These are phyloP conservation scores for Sphagnum tenellum DNA, from an alignment of 225 moss, liverwort and hornwort species.

Conservation along the genomic window DNA sequence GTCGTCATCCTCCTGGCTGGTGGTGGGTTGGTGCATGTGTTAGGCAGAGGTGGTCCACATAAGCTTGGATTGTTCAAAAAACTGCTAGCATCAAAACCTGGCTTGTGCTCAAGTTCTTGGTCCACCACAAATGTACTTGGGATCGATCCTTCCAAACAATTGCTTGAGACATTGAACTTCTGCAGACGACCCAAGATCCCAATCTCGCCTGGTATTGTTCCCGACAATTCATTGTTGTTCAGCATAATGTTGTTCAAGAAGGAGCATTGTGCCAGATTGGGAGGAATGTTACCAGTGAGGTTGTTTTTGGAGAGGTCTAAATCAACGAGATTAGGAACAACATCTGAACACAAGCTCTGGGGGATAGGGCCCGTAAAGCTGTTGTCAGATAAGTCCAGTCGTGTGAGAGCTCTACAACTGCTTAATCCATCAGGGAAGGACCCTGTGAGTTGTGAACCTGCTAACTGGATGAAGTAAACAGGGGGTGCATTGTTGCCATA, in stretches of 20 bases:
- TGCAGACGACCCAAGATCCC: slow-evolving; percentile 18
- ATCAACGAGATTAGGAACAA: slow-evolving; percentile 27
- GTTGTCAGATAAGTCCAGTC: slow-evolving; percentile 25
- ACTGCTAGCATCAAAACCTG: slow-evolving; percentile 15
- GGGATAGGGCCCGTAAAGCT: slow-evolving; percentile 31
- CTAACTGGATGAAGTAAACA: slow-evolving; percentile 14
- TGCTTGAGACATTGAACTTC: slow-evolving; percentile 18
- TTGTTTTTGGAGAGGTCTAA: slow-evolving; percentile 17
- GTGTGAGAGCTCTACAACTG: slow-evolving; percentile 11
- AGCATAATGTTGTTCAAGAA: slow-evolving; percentile 24
- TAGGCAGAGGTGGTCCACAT: slow-evolving; percentile 28
- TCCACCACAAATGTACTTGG: slow-evolving; percentile 12
- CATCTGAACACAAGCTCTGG: slow-evolving; percentile 7
- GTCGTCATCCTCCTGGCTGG: not conserved
- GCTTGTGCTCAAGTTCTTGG: not conserved
- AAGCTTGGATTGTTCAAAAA: slow-evolving; percentile 27
- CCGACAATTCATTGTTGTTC: slow-evolving; percentile 22
- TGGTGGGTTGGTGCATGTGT: slow-evolving; percentile 1
- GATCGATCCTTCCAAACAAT: slow-evolving; percentile 26
- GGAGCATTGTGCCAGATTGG: slow-evolving; percentile 11
- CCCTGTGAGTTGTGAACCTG: slow-evolving; percentile 9
- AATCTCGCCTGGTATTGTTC: slow-evolving; percentile 21
- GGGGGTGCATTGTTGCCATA: slow-evolving; percentile 8
- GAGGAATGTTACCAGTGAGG: slow-evolving; percentile 21
- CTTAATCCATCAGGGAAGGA: slow-evolving; percentile 22